These are phyloP conservation scores for Jatropha multifida DNA, from an alignment of 441 rosid genomes.

Conservation along the genomic window DNA sequence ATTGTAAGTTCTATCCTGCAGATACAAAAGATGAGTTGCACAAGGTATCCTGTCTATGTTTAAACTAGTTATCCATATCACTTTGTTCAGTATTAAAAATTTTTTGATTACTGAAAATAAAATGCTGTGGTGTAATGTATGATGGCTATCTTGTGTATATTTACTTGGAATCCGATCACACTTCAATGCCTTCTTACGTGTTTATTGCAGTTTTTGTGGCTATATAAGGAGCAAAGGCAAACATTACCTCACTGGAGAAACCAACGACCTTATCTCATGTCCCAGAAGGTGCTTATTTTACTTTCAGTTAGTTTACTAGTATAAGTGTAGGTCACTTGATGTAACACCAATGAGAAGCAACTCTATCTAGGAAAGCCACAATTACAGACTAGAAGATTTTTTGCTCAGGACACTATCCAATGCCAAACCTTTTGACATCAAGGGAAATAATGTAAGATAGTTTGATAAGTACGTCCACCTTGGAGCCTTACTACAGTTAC, in stretches of 20 bases:
- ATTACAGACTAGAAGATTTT: background rate
- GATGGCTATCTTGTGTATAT: background rate
- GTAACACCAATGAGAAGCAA: slow-evolving; percentile 5
- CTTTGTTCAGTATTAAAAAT: background rate
- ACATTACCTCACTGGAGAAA: slow-evolving; percentile 85
- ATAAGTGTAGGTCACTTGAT: background rate
- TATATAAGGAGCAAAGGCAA: slow-evolving; percentile 82
- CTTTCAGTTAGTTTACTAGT: background rate
- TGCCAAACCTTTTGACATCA: background rate
- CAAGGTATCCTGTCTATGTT: slow-evolving; percentile 49
- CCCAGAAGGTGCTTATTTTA: slow-evolving; percentile 57
- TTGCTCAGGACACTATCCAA: background rate
- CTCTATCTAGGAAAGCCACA: background rate
- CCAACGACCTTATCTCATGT: slow-evolving; percentile 72
- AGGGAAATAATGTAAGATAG: background rate
- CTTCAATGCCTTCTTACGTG: slow-evolving; percentile 10
- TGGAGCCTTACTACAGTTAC: background rate
- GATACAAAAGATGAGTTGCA: slow-evolving; percentile 93
- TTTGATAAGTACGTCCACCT: background rate
- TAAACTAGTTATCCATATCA: background rate
- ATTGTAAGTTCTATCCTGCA: slow-evolving; percentile 80
- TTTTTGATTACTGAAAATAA: background rate
- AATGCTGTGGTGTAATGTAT: background rate
- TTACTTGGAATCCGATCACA: background rate
- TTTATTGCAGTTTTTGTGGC: slow-evolving; percentile 73